Conservation (phyloP, 148 eudicot species). For the Camellia granthamiana region DNA sequence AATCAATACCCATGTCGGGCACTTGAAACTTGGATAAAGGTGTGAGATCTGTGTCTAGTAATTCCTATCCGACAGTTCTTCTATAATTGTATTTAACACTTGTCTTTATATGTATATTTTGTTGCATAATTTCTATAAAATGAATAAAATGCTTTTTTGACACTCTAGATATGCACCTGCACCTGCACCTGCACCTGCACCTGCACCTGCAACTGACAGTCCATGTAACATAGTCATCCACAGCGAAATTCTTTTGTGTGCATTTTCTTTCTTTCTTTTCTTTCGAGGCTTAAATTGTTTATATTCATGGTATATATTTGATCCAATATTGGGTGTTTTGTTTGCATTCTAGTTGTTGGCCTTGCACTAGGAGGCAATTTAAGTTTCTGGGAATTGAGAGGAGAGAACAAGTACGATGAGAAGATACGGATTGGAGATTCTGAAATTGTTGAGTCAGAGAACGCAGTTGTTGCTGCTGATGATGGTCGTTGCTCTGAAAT, state of each 20-base stretch:
- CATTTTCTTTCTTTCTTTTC: not conserved
- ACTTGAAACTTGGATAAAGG: too few species aligned
- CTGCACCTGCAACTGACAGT: too few species aligned
- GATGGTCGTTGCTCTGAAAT: conserved; percentile 87
- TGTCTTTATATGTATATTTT: too few species aligned
- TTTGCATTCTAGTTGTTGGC: conserved; percentile 29
- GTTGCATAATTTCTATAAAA: too few species aligned
- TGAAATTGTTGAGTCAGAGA: conserved; percentile 53
- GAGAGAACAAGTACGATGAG: conserved; percentile 9
- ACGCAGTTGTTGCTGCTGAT: conserved; percentile 92
- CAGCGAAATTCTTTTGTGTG: not conserved
- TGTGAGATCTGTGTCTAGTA: too few species aligned
- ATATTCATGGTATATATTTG: conserved; percentile 5
- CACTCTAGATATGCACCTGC: too few species aligned
- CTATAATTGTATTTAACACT: too few species aligned
- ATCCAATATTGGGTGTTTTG: not conserved
- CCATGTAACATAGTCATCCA: not conserved
- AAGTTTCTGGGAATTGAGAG: conserved; percentile 20
- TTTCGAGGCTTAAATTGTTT: not conserved
- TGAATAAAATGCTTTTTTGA: too few species aligned
- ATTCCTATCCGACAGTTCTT: too few species aligned
- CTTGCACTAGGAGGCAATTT: conserved; percentile 31
- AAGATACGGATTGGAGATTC: conserved; percentile 15
- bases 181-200: too few species aligned
- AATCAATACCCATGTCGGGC: too few species aligned